These are phyloP conservation scores for Viola odorata DNA, from an alignment of 345 rosid genomes.

Conservation along the genomic window DNA sequence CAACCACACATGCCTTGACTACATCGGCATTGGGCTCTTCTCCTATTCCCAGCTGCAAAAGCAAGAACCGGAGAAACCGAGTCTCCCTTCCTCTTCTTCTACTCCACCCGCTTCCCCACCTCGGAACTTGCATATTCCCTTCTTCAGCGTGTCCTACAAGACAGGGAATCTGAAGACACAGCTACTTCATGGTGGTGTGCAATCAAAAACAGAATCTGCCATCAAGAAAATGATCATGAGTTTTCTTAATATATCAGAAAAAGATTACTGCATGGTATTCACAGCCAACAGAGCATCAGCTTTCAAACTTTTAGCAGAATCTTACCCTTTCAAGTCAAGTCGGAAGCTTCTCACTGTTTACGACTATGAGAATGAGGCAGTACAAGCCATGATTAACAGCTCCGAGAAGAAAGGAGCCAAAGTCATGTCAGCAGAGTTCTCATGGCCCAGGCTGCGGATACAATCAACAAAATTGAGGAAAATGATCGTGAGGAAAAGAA, in stretches of 20 bases:
- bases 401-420: conserved; percentile 73
- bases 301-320: conserved; percentile 78
- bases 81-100: conserved; percentile 30
- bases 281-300: conserved; percentile 90
- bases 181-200: conserved; percentile 69
- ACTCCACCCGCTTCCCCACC: conserved; percentile 16
- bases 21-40: conserved; percentile 82
- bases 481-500: conserved; percentile 51
- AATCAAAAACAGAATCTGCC: conserved; percentile 54
- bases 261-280: conserved; percentile 79
- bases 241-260: conserved; percentile 67
- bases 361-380: conserved; percentile 85
- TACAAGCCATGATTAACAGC: conserved; percentile 53
- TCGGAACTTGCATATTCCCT: conserved; percentile 46
- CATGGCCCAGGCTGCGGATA: conserved; percentile 84
- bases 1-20: conserved; percentile 79
- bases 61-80: conserved; percentile 36
- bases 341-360: conserved; percentile 69
- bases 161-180: conserved; percentile 71
- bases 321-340: conserved; percentile 68
- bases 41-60: conserved; percentile 63
- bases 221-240: conserved; percentile 72
- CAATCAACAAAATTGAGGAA: conserved; percentile 56
- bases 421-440: conserved; percentile 72
- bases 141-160: conserved; percentile 74